phyloP scores from a whole-genome alignment of 345 rosid genomes.

The Euphorbia tirucalli region DNA sequence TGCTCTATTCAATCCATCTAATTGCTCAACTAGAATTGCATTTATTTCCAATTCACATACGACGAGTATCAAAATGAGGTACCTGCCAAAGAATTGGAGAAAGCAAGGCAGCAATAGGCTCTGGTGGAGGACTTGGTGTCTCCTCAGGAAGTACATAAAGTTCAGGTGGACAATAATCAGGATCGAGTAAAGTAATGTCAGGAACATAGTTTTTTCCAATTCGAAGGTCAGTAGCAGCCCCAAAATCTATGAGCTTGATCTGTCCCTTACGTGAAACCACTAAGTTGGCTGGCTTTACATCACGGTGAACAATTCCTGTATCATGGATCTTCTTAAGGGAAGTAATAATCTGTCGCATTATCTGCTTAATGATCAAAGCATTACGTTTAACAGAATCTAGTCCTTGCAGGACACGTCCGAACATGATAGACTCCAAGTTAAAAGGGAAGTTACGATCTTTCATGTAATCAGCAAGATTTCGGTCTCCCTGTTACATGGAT shows the following conservation, averaged over 20 bases:
- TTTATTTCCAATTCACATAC: background rate
- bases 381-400: constrained; percentile 65
- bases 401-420: constrained; percentile 78
- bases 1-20: background rate
- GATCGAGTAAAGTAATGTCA: constrained; percentile 65
- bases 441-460: constrained; percentile 80
- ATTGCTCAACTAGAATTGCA: background rate
- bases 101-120: constrained; percentile 85
- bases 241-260: constrained; percentile 94
- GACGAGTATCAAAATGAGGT: background rate
- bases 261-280: constrained; percentile 88
- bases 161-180: constrained; percentile 93
- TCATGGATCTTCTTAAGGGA: constrained; percentile 84
- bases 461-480: constrained; percentile 80
- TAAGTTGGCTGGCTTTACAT: constrained; percentile 88
- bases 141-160: constrained; percentile 90
- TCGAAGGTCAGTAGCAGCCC: constrained; percentile 93
- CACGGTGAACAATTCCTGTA: constrained; percentile 91
- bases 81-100: constrained; percentile 97
- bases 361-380: constrained; percentile 85
- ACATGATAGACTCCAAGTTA: constrained; percentile 81
- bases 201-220: constrained; percentile 95
- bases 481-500: constrained; percentile 70
- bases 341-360: constrained; percentile 85
- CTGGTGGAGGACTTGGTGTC: constrained; percentile 93